Percentiles rank a stretch among this genome's conserved stretches.
Conservation (phyloP, 75 land plant genomes). For the Cupressus sempervirens region DNA sequence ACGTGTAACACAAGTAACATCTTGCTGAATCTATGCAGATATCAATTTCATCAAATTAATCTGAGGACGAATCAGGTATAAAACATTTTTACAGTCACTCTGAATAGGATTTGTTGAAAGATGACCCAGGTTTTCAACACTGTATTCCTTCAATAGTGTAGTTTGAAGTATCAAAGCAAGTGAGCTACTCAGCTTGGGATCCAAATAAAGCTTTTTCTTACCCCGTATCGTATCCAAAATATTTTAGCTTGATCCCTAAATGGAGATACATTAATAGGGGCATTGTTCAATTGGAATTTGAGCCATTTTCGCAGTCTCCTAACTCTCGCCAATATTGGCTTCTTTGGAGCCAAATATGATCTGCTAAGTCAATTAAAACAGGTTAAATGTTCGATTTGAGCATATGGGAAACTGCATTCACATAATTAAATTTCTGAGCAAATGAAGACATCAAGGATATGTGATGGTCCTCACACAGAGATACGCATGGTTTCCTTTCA, state of each 20-base stretch:
- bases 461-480: no score
- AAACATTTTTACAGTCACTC: constrained; percentile 70
- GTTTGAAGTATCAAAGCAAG: constrained; percentile 75
- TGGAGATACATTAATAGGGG: constrained; percentile 67
- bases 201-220: constrained; percentile 78
- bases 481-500: no score
- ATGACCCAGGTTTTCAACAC: constrained; percentile 69
- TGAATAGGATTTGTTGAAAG: constrained; percentile 71
- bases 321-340: background rate
- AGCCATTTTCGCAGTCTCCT: constrained; percentile 37
- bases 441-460: no score
- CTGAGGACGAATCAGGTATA: no score
- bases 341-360: background rate
- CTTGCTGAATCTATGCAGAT: constrained; percentile 67
- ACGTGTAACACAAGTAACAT: constrained; percentile 55
- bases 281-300: constrained; percentile 83
- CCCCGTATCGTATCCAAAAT: constrained; percentile 86
- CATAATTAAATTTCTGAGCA: no score
- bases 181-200: constrained; percentile 84
- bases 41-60: no score
- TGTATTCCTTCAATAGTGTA: constrained; percentile 85
- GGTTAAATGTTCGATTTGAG: background rate
- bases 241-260: constrained; percentile 77
- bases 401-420: background rate
- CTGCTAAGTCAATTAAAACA: background rate